Base-by-base conservation (phyloP, 768 basidiomycete species). In the Strobilomyces confusus region DNA sequence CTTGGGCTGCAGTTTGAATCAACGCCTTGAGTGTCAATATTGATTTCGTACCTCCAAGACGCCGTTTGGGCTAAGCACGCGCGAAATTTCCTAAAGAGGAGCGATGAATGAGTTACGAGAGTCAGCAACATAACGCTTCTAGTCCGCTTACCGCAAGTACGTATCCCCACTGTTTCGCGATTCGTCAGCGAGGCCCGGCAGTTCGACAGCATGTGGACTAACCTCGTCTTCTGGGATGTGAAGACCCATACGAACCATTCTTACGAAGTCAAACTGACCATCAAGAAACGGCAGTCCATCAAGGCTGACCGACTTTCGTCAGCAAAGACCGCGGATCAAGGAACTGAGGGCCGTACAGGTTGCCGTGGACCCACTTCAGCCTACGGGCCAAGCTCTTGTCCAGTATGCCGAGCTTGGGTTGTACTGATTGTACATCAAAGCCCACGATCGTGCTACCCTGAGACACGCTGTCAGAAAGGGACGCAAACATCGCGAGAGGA, bases 161-260 rank as follows among this genome's bases (percentile, higher is more conserved):
- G 61, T 71, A 75, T 59, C 80, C 82, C 86, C 87, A 89, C 79
- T 86, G 50, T 36, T 57, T 34, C 50, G 22, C 22, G 57, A 25
- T 22, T 56, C 22, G 42, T 67, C 52, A 69, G 47, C 23, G 47
- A 58, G 57, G 29, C 25, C 22, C 30, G 30, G 34, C 32, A 44
- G 26, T 22, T 14, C 45, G 50, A 44, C 33, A 33, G 44, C 33
- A 30, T 29, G 49, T 6, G 49, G n/a, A 46, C 74, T 51, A 49
- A 79, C 84, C 77, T 87, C 82, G 61, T 86, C 81, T 68, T 89
- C 86, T 12, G 87, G 86, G 33, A 89, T 79, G 20, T 79, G 84
- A 6, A 88, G 75, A 4, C 84, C 86, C 49, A 87, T 77, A 36
- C 78, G 76, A 32, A 76, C 77, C 60, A 87, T 79, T 45, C 84